Conservation (phyloP, 805 yeast genomes). For the Komagataella pastoris region DNA sequence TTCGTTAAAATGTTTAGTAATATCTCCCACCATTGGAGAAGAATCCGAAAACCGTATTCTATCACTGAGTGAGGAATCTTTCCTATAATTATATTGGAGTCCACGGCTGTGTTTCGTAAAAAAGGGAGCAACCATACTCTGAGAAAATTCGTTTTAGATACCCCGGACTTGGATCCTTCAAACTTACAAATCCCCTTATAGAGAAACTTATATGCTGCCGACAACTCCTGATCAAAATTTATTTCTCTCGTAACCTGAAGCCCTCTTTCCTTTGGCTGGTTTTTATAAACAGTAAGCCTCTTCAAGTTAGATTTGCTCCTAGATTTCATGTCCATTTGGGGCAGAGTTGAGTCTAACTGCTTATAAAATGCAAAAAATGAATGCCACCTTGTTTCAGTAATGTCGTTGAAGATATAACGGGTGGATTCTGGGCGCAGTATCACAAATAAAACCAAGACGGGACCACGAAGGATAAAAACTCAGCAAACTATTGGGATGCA, state of each 20-base stretch:
- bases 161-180: conserved; percentile 20
- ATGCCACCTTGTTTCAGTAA: not conserved
- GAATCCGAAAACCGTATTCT: not conserved
- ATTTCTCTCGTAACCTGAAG: not conserved
- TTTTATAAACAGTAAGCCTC: not conserved
- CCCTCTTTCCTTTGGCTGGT: not conserved
- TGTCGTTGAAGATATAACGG: not conserved
- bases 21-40: conserved; percentile 44
- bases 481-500: not conserved
- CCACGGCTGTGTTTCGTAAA: conserved; percentile 15
- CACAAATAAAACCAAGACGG: not conserved
- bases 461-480: not conserved
- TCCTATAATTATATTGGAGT: not conserved
- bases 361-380: not conserved
- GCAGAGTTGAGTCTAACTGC: not conserved
- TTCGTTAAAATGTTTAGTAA: conserved; percentile 20
- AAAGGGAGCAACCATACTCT: conserved; percentile 33
- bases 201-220: not conserved
- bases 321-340: not conserved
- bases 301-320: not conserved
- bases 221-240: not conserved
- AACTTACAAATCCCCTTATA: conserved; percentile 11
- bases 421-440: not conserved
- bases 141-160: conserved; percentile 30
- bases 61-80: not conserved